phyloP scores from a whole-genome alignment of 257 asterid species.

The Mitragyna speciosa region DNA sequence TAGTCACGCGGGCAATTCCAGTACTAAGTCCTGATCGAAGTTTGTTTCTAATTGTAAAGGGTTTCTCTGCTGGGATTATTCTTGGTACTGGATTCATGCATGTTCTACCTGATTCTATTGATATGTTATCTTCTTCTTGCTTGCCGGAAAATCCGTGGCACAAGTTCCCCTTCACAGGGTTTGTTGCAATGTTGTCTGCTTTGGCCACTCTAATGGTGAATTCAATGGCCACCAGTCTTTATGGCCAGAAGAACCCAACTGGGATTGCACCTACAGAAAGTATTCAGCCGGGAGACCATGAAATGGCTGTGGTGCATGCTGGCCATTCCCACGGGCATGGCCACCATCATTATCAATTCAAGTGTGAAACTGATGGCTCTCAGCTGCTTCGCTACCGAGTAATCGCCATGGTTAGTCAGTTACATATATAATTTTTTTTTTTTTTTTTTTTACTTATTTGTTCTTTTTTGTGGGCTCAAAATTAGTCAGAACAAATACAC shows the following conservation, averaged over 20 bases:
- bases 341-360: slow-evolving; percentile 29
- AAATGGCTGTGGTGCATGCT: slow-evolving; percentile 30
- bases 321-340: slow-evolving; percentile 32
- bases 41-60: slow-evolving; percentile 44
- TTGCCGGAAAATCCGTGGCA: slow-evolving; percentile 45
- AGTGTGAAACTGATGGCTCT: slow-evolving; percentile 14
- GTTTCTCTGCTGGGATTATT: slow-evolving; percentile 50
- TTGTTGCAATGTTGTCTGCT: slow-evolving; percentile 56
- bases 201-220: slow-evolving; percentile 43
- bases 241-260: slow-evolving; percentile 29
- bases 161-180: slow-evolving; percentile 52
- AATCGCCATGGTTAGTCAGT: slow-evolving; percentile 50
- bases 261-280: too few relatives aligned
- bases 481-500: too few relatives aligned
- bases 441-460: too few relatives aligned
- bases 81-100: slow-evolving; percentile 58
- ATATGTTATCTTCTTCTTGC: slow-evolving; percentile 46
- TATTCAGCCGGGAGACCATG: slow-evolving; percentile 17
- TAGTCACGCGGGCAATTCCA: slow-evolving; percentile 37
- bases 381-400: slow-evolving; percentile 57
- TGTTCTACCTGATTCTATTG: slow-evolving; percentile 53
- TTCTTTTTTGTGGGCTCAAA: background rate
- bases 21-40: slow-evolving; percentile 38
- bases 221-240: slow-evolving; percentile 50
- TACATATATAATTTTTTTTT: background rate